A percentile compares a stretch with the other conserved stretches of the same genome.
Conservation (phyloP, 345 rosid genomes). For the rapeseed (Brassica napus) region DNA sequence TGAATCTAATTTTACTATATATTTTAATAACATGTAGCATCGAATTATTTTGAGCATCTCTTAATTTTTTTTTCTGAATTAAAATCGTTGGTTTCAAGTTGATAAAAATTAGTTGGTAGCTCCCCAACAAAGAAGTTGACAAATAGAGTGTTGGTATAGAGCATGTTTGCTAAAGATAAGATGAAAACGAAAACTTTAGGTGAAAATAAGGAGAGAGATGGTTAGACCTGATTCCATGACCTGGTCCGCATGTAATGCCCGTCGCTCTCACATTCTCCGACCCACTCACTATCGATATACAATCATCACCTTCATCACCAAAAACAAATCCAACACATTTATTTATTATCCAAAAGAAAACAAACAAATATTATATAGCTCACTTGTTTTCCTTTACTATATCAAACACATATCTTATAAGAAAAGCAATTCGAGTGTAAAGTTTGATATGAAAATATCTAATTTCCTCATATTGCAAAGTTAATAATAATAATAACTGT, state of each 20-base stretch:
- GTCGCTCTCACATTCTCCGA: conserved; percentile 73
- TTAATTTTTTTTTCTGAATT: not conserved
- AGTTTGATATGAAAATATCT: not conserved
- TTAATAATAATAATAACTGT: not conserved
- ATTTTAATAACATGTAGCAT: not conserved
- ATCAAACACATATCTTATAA: not conserved
- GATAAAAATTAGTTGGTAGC: conserved; percentile 29
- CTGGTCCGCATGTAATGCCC: conserved; percentile 89
- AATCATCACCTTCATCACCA: conserved; percentile 78
- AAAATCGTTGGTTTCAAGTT: conserved; percentile 11
- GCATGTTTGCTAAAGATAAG: conserved; percentile 17
- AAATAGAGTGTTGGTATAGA: conserved; percentile 6
- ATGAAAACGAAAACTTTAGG: conserved; percentile 11
- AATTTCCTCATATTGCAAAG: not conserved
- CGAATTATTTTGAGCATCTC: not conserved
- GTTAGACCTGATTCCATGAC: conserved; percentile 90
- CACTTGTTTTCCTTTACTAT: not conserved
- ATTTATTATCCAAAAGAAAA: not conserved
- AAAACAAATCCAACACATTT: conserved; percentile 21
- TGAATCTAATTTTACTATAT: not conserved
- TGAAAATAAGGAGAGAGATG: conserved; percentile 37
- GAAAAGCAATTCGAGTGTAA: not conserved
- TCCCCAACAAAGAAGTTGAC: conserved; percentile 18
- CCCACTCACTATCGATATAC: conserved; percentile 85
- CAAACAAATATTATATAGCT: not conserved